phyloP scores from a whole-genome alignment of 176 grass and related monocot genomes.

The Bothriochloa decipiens region DNA sequence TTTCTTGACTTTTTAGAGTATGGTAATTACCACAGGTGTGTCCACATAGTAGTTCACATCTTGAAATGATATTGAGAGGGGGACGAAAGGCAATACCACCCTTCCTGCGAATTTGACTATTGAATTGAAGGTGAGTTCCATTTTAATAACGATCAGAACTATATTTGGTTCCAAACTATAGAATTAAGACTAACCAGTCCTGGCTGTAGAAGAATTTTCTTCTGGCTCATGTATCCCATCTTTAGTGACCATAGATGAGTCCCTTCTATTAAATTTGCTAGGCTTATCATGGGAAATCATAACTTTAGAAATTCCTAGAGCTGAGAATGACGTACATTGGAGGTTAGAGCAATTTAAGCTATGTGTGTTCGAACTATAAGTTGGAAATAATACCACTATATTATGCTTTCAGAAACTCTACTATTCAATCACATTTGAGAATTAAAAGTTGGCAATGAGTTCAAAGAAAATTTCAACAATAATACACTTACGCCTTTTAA shows the following conservation, averaged over 20 bases:
- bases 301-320: constrained; percentile 40
- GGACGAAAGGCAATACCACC: constrained; percentile 63
- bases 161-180: not conserved
- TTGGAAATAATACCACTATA: too few relatives aligned
- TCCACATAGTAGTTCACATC: constrained; percentile 84
- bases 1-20: not conserved
- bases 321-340: not conserved
- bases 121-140: not conserved
- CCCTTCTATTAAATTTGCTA: not conserved
- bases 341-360: not conserved
- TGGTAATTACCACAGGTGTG: constrained; percentile 52
- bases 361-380: not conserved
- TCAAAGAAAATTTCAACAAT: constrained; percentile 13
- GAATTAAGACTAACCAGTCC: constrained; percentile 41
- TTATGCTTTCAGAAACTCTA: too few relatives aligned
- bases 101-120: constrained; percentile 43
- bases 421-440: not conserved
- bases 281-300: constrained; percentile 59
- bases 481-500: constrained; percentile 48
- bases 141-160: not conserved
- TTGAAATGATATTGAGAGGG: constrained; percentile 70
- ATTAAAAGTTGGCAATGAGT: not conserved
- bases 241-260: not conserved
- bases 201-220: not conserved
- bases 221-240: not conserved